Conservation (phyloP, 2,329 filamentous ascomycete genomes). For the Incumbomyces delicatus region DNA sequence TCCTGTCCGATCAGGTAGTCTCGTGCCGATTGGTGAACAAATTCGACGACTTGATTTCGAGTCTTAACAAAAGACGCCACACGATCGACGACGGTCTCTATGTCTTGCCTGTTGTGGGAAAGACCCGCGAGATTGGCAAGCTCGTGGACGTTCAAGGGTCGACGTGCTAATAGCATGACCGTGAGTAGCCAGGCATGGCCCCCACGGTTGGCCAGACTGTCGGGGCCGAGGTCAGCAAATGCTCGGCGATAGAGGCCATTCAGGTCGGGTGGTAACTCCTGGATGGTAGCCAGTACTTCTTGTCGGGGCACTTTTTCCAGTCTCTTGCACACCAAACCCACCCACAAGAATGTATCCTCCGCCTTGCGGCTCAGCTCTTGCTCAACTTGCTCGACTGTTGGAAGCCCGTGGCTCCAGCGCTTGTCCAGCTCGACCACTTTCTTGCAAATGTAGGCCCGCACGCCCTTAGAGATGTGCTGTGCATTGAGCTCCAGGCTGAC, state of each 20-base stretch:
- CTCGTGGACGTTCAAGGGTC: neutral
- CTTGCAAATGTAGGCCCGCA: conserved; percentile 8
- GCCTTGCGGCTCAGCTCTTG: conserved; percentile 23
- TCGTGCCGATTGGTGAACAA: conserved; percentile 25
- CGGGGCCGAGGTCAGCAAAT: neutral
- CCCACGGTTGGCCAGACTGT: neutral
- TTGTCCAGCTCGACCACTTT: conserved; percentile 19
- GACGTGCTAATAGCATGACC: neutral
- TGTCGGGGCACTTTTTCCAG: conserved; percentile 17
- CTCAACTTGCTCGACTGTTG: conserved; percentile 19
- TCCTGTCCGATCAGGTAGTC: conserved; percentile 15
- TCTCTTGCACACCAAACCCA: conserved; percentile 27
- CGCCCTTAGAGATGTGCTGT: conserved; percentile 14
- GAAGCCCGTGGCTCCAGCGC: conserved; percentile 14
- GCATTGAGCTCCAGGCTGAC: conserved; percentile 23
- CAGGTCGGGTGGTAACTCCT: neutral
- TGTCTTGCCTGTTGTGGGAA: neutral
- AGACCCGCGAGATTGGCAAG: neutral
- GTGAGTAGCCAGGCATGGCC: neutral
- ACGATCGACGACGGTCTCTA: neutral
- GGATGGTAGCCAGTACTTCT: conserved; percentile 17
- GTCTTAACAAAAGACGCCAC: conserved; percentile 15
- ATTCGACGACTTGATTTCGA: conserved; percentile 12
- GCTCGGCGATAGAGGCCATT: neutral
- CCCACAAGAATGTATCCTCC: conserved; percentile 30